These are phyloP conservation scores for Botrytis elliptica DNA, from an alignment of 2,329 filamentous ascomycete genomes.

Conservation along the genomic window DNA sequence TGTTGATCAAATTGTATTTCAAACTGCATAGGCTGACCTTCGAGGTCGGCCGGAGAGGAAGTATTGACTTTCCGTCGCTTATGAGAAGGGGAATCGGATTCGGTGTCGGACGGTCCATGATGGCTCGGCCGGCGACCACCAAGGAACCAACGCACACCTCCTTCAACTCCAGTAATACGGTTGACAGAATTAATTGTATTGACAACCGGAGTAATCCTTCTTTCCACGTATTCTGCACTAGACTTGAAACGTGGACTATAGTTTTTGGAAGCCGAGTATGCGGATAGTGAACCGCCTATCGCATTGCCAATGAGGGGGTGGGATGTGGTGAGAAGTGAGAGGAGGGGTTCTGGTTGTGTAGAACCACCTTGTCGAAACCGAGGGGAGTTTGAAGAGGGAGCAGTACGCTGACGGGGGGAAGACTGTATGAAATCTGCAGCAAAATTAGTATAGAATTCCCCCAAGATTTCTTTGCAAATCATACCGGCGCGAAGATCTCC, in stretches of 20 bases:
- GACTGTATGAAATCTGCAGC: slow-evolving; percentile 64
- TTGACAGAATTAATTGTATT: slow-evolving; percentile 84
- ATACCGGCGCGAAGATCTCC: slow-evolving; percentile 72
- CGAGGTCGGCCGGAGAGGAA: slow-evolving; percentile 39
- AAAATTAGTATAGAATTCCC: slow-evolving; percentile 18
- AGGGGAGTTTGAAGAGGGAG: slow-evolving; percentile 40
- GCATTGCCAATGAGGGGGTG: slow-evolving; percentile 84
- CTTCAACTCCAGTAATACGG: slow-evolving; percentile 82
- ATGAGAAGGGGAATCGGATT: slow-evolving; percentile 48
- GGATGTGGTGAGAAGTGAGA: slow-evolving; percentile 82
- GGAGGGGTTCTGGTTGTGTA: slow-evolving; percentile 68
- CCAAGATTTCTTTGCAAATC: slow-evolving; percentile 32
- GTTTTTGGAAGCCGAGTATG: slow-evolving; percentile 84
- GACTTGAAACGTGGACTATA: slow-evolving; percentile 86
- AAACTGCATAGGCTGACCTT: slow-evolving; percentile 25
- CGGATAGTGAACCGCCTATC: slow-evolving; percentile 79
- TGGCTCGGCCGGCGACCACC: slow-evolving; percentile 47
- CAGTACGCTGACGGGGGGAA: slow-evolving; percentile 44
- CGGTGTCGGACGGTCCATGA: slow-evolving; percentile 45
- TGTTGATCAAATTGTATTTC: slow-evolving; percentile 39
- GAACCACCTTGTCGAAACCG: slow-evolving; percentile 36
- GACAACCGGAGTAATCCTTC: slow-evolving; percentile 80
- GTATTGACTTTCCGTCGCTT: slow-evolving; percentile 59
- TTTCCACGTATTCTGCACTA: slow-evolving; percentile 88
- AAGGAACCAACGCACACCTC: slow-evolving; percentile 81